Evolutionary conservation across 139 green algal species (phyloP).

Genomic region (Coelastrella sp.): DNA sequence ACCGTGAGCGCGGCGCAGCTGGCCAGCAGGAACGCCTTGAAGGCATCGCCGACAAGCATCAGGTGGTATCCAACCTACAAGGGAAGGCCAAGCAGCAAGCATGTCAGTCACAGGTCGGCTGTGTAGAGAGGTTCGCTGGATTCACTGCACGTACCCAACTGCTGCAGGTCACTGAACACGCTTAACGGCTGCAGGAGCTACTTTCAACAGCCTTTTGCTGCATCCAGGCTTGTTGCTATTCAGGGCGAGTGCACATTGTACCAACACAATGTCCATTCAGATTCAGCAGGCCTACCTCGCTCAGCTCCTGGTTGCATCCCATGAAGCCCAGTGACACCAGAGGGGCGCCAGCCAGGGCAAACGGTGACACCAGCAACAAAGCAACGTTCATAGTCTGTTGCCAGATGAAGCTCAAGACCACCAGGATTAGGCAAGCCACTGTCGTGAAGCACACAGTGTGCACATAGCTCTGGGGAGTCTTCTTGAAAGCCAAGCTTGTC

Average conservation of each 20-base stretch:
- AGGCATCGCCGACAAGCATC: slow-evolving; percentile 37
- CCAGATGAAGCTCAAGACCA: slow-evolving; percentile 47
- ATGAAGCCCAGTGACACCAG: slow-evolving; percentile 48
- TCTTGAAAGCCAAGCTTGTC: slow-evolving; percentile 45
- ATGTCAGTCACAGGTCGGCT: not conserved
- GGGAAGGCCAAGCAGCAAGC: not conserved
- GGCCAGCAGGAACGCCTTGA: slow-evolving; percentile 40
- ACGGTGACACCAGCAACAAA: slow-evolving; percentile 45
- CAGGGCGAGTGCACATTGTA: too few species aligned
- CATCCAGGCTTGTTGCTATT: not conserved
- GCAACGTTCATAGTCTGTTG: slow-evolving; percentile 24
- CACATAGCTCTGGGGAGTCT: slow-evolving; percentile 33
- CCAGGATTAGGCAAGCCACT: slow-evolving; percentile 11
- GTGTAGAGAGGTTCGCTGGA: too few species aligned
- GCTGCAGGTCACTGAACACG: too few species aligned
- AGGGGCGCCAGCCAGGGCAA: slow-evolving; percentile 26
- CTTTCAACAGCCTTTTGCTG: not conserved
- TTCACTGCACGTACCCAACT: too few species aligned
- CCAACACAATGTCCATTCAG: too few species aligned
- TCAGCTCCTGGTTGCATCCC: slow-evolving; percentile 47
- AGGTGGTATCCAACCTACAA: slow-evolving; percentile 38
- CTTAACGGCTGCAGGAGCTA: not conserved
- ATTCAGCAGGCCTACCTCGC: slow-evolving; percentile 29
- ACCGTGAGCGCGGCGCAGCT: slow-evolving; percentile 26
- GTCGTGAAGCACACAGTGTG: slow-evolving; percentile 29